phyloP scores from a whole-genome alignment of 345 rosid species.

The Eucalyptus grandis region DNA sequence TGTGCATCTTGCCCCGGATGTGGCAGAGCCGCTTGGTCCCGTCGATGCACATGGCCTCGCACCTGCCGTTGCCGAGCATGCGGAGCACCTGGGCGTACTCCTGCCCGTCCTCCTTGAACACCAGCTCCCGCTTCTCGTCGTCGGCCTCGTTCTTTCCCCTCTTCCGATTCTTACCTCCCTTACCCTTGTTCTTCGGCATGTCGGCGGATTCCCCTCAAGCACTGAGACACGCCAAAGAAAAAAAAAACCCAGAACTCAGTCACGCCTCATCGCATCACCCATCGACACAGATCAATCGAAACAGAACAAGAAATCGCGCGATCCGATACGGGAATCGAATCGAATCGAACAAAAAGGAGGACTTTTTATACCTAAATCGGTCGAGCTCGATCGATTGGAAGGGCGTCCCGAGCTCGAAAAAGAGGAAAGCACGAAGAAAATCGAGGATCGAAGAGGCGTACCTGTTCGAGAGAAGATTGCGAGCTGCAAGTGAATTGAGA shows the following conservation, averaged over 20 bases:
- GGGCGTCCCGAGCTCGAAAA: not conserved
- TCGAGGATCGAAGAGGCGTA: not conserved
- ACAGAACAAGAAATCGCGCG: not conserved
- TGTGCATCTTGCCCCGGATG: conserved; percentile 48
- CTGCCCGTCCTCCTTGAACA: conserved; percentile 45
- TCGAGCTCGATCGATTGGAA: not conserved
- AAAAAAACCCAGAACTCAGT: not conserved
- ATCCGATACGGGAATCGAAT: not conserved
- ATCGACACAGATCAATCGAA: not conserved
- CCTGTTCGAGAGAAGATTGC: not conserved
- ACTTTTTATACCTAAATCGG: not conserved
- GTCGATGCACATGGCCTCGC: conserved; percentile 41
- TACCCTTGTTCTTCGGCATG: conserved; percentile 57
- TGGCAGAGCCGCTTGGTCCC: conserved; percentile 40
- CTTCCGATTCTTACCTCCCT: conserved; percentile 55
- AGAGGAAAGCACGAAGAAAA: not conserved
- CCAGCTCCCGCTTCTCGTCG: conserved; percentile 45
- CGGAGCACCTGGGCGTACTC: conserved; percentile 36
- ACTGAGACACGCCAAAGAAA: not conserved
- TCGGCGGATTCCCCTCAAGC: not conserved
- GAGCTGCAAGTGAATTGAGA: not conserved
- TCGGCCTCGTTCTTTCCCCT: conserved; percentile 48
- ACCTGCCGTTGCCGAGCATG: conserved; percentile 43
- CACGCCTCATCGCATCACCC: not conserved
- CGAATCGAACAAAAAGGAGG: not conserved